These are phyloP conservation scores for Saussurea involucrata DNA, from an alignment of 129 eudicot species.

Conservation along the genomic window DNA sequence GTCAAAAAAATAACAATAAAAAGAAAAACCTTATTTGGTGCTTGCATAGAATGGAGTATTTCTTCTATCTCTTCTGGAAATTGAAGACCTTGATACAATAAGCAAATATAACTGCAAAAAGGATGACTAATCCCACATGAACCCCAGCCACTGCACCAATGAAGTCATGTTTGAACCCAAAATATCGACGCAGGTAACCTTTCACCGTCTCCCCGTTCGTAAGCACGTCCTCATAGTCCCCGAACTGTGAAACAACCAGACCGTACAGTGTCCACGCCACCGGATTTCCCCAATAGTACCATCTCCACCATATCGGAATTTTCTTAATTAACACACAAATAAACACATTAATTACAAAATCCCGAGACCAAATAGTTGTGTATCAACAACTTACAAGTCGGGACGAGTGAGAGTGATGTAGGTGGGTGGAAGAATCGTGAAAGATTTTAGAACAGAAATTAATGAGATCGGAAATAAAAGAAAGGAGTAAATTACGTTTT, in stretches of 20 bases:
- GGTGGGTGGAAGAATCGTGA: too few species aligned
- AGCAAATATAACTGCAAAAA: constrained; percentile 23
- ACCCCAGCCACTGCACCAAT: constrained; percentile 31
- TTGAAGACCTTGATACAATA: constrained; percentile 30
- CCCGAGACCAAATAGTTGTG: not conserved
- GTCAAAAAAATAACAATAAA: not conserved
- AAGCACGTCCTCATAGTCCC: constrained; percentile 16
- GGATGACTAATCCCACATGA: constrained; percentile 12
- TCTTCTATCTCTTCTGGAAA: constrained; percentile 36
- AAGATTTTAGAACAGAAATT: too few species aligned
- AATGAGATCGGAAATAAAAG: too few species aligned
- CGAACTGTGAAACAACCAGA: constrained; percentile 48
- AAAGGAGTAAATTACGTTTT: too few species aligned
- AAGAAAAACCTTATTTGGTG: not conserved
- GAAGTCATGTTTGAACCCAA: constrained; percentile 38
- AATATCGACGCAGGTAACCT: constrained; percentile 8
- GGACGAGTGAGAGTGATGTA: too few species aligned
- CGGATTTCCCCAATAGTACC: constrained; percentile 61
- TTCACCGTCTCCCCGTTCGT: constrained; percentile 3
- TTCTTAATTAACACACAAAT: not conserved
- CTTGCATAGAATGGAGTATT: not conserved
- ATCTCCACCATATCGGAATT: constrained; percentile 57
- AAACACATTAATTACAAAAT: not conserved
- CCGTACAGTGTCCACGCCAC: constrained; percentile 61
- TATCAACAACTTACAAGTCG: too few species aligned